A percentile compares a stretch with the other conserved stretches of the same genome.
Conservation (phyloP, 2,329 filamentous ascomycete genomes). For the Aspergillus vadensis region DNA sequence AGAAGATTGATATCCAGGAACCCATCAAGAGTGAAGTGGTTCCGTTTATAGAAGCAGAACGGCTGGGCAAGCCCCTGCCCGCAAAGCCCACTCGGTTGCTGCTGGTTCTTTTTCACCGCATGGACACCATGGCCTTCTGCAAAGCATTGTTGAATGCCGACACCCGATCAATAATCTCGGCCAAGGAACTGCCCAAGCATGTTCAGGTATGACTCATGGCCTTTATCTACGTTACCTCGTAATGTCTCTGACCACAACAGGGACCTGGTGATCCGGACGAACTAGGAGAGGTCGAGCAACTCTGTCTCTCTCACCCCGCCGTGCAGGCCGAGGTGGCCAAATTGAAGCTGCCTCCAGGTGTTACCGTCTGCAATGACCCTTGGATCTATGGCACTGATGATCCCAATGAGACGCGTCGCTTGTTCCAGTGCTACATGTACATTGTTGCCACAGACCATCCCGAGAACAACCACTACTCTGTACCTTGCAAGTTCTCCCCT, state of each 20-base stretch:
- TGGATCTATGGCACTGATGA: constrained; percentile 68
- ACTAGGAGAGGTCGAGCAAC: constrained; percentile 59
- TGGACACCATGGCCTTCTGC: constrained; percentile 47
- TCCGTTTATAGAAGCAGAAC: constrained; percentile 66
- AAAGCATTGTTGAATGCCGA: constrained; percentile 46
- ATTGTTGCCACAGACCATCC: constrained; percentile 38
- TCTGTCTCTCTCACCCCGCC: constrained; percentile 57
- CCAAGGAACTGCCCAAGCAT: constrained; percentile 50
- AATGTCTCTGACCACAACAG: constrained; percentile 44
- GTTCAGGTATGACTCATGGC: constrained; percentile 41
- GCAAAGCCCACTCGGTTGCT: constrained; percentile 54
- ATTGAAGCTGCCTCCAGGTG: constrained; percentile 58
- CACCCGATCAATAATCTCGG: constrained; percentile 37
- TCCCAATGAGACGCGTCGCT: constrained; percentile 39
- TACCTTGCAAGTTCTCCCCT: constrained; percentile 41
- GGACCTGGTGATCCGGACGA: constrained; percentile 62
- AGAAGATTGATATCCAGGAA: constrained; percentile 68
- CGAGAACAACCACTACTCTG: constrained; percentile 41
- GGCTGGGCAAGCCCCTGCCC: constrained; percentile 52
- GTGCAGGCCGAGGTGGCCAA: constrained; percentile 63
- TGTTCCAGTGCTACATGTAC: constrained; percentile 48
- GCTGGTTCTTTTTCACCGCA: constrained; percentile 54
- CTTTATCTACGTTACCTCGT: background rate
- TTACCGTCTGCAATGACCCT: constrained; percentile 60
- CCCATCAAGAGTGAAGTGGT: constrained; percentile 62